Percentiles rank a stretch among this genome's conserved stretches.
Conservation (phyloP, 108 stramenopile genomes). For the Skeletonema marinoi region DNA sequence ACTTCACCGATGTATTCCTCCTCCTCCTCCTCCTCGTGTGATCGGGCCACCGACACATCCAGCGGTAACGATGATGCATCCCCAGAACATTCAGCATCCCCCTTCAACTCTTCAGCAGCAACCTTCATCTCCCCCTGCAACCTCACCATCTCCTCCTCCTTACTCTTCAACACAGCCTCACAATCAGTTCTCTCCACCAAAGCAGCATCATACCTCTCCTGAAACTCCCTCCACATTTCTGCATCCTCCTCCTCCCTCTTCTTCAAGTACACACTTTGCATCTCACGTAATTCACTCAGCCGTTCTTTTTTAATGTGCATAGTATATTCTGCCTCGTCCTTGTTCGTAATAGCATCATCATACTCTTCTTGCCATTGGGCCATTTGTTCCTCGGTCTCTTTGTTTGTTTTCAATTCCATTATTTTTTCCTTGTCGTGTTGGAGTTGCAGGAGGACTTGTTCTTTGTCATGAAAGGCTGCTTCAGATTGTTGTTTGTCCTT, state of each 20-base stretch:
- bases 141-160: background rate
- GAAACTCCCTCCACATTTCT: background rate
- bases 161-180: background rate
- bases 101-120: background rate
- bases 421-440: background rate
- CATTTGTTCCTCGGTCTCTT: background rate
- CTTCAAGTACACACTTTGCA: background rate
- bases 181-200: background rate
- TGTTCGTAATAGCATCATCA: background rate
- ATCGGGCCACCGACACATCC: no score
- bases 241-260: background rate
- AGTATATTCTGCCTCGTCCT: background rate
- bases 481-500: background rate
- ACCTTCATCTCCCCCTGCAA: background rate
- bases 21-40: no score
- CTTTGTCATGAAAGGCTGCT: background rate
- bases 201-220: conserved; percentile 6
- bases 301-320: background rate
- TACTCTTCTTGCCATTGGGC: background rate
- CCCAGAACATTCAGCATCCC: no score
- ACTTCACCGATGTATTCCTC: no score
- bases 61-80: no score
- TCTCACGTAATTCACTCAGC: background rate
- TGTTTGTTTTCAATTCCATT: background rate
- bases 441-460: background rate